phyloP scores from a whole-genome alignment of 2,329 filamentous ascomycete species.

The Phaeosphaeriaceae sp. region DNA sequence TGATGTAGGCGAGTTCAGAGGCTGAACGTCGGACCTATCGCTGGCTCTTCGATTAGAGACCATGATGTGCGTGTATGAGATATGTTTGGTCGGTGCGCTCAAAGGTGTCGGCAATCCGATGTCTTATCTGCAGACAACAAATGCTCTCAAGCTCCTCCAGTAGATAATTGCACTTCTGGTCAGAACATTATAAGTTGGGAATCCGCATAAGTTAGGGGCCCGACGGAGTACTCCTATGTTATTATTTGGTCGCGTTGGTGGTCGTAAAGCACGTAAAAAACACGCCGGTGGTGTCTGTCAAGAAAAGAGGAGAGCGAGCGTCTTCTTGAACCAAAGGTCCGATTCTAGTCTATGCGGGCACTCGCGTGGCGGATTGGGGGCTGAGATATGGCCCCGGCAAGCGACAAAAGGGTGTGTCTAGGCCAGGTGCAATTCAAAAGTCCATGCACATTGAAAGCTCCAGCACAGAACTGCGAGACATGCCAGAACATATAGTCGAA shows the following conservation, averaged over 20 bases:
- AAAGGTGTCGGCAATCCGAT: background rate
- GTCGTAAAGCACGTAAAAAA: background rate
- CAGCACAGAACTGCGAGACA: background rate
- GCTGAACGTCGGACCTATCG: constrained; percentile 6
- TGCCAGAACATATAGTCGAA: background rate
- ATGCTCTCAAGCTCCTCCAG: background rate
- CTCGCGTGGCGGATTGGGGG: constrained; percentile 5
- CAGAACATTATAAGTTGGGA: background rate
- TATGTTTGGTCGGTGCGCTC: background rate
- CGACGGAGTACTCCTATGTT: background rate
- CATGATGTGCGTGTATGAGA: constrained; percentile 6
- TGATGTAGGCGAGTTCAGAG: constrained; percentile 12
- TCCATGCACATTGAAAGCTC: background rate
- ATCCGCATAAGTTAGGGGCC: background rate
- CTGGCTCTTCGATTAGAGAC: constrained; percentile 9
- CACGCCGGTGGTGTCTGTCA: background rate
- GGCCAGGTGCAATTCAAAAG: background rate
- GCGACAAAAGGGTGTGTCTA: constrained; percentile 1
- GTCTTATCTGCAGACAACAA: background rate
- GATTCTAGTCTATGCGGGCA: background rate
- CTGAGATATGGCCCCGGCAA: constrained; percentile 3
- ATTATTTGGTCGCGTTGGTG: background rate
- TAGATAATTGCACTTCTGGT: background rate
- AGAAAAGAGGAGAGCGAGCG: background rate
- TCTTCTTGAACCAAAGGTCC: background rate